These are phyloP conservation scores for Parathielavia appendiculata DNA, from an alignment of 495 filamentous ascomycete species.

Conservation along the genomic window DNA sequence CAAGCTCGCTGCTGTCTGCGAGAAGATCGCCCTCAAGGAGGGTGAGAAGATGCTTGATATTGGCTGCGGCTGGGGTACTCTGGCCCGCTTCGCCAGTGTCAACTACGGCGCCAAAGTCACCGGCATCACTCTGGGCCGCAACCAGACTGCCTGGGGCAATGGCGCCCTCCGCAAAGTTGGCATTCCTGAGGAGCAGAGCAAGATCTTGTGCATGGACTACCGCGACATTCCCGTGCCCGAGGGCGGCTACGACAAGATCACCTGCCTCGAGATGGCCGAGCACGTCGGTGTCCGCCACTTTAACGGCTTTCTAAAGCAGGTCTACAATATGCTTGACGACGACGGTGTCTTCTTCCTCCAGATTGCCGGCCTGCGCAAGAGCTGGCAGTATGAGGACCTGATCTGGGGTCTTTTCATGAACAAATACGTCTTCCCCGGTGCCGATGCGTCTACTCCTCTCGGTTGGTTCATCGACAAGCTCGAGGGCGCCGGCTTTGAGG, in stretches of 20 bases:
- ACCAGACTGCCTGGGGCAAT: slow-evolving; percentile 83
- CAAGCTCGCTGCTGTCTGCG: slow-evolving; percentile 79
- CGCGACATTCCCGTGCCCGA: slow-evolving; percentile 69
- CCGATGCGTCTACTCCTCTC: slow-evolving; percentile 77
- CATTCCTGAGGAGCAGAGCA: slow-evolving; percentile 64
- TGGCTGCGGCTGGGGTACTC: slow-evolving; percentile 83
- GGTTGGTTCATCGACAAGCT: slow-evolving; percentile 63
- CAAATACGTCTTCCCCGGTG: slow-evolving; percentile 87
- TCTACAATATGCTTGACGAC: slow-evolving; percentile 81
- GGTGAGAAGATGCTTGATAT: slow-evolving; percentile 75
- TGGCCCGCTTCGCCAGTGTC: slow-evolving; percentile 70
- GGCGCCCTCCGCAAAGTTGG: slow-evolving; percentile 63
- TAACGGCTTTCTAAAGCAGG: slow-evolving; percentile 60
- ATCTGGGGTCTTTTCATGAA: slow-evolving; percentile 90
- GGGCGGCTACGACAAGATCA: slow-evolving; percentile 76
- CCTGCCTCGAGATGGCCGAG: slow-evolving; percentile 85
- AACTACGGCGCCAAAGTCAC: slow-evolving; percentile 76
- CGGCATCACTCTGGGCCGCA: slow-evolving; percentile 74
- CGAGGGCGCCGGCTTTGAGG: slow-evolving; percentile 72
- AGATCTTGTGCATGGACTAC: slow-evolving; percentile 78
- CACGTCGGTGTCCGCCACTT: slow-evolving; percentile 81
- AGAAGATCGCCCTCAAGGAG: slow-evolving; percentile 70
- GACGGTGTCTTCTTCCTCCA: slow-evolving; percentile 82
- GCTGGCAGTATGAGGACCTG: slow-evolving; percentile 86
- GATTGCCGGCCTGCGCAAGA: slow-evolving; percentile 73